These are phyloP conservation scores for Moringa oleifera DNA, from an alignment of 345 rosid species.

Conservation along the genomic window DNA sequence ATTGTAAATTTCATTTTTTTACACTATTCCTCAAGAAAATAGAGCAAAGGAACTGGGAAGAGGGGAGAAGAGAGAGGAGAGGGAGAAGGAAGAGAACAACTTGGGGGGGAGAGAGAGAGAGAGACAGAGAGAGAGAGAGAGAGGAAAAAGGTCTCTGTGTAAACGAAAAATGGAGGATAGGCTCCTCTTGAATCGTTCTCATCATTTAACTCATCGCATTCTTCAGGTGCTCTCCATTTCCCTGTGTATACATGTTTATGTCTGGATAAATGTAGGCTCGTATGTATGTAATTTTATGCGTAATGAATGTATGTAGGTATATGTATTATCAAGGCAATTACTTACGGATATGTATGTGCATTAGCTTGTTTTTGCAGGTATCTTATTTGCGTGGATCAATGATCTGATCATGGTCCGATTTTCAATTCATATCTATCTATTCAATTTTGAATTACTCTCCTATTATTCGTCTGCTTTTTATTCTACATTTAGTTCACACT, in stretches of 20 bases:
- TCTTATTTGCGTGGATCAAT: constrained; percentile 14
- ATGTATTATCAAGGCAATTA: constrained; percentile 1
- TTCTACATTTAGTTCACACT: background rate
- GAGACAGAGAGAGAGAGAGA: constrained; percentile 7
- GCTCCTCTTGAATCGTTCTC: constrained; percentile 35
- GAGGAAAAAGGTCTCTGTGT: constrained; percentile 26
- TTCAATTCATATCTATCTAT: background rate
- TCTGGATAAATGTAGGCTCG: background rate
- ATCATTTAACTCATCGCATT: background rate
- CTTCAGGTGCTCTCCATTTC: constrained; percentile 25
- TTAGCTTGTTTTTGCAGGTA: background rate
- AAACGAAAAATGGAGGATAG: constrained; percentile 47
- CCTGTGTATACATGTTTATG: background rate
- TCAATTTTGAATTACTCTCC: background rate
- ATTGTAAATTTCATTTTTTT: too few relatives aligned
- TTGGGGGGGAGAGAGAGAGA: constrained; percentile 10
- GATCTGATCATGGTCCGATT: constrained; percentile 16
- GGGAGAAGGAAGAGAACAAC: background rate
- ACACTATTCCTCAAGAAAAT: background rate
- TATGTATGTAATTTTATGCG: background rate
- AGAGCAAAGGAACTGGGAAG: background rate
- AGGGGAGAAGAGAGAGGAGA: background rate
- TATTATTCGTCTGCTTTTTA: background rate
- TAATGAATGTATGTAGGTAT: background rate
- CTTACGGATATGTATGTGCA: background rate